These are phyloP conservation scores for Dictyostelium brefeldianum DNA, from an alignment of 78 protist genomes.

Conservation along the genomic window DNA sequence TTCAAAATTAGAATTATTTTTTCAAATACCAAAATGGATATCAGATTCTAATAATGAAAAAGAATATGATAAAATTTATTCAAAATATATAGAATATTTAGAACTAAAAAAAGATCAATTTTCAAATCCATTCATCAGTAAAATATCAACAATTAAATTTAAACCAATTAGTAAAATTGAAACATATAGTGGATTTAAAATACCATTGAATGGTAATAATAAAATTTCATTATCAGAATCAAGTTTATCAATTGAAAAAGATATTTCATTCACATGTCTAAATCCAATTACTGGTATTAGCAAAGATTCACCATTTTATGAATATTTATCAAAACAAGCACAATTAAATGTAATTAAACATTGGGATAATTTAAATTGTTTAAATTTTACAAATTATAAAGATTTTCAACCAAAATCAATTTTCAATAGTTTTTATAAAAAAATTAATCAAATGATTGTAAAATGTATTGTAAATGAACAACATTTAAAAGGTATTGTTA, in stretches of 20 bases:
- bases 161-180: not conserved
- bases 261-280: not conserved
- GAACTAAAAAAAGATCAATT: not conserved
- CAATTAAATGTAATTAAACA: not conserved
- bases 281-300: not conserved
- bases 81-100: not conserved
- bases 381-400: not conserved
- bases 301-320: not conserved
- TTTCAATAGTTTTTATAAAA: not conserved
- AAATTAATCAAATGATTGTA: not conserved
- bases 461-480: not conserved
- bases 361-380: not conserved
- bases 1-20: not conserved
- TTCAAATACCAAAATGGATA: not conserved
- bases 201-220: not conserved
- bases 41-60: not conserved
- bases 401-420: not conserved
- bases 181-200: not conserved
- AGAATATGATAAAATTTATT: not conserved
- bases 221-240: not conserved
- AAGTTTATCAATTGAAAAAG: not conserved
- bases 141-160: not conserved
- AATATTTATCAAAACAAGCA: not conserved
- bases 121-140: not conserved
- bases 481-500: not conserved